A percentile compares a stretch with the other conserved stretches of the same genome.
These are phyloP conservation scores for Eimeria necatrix DNA, from an alignment of 169 alveolate species.

Conservation along the genomic window DNA sequence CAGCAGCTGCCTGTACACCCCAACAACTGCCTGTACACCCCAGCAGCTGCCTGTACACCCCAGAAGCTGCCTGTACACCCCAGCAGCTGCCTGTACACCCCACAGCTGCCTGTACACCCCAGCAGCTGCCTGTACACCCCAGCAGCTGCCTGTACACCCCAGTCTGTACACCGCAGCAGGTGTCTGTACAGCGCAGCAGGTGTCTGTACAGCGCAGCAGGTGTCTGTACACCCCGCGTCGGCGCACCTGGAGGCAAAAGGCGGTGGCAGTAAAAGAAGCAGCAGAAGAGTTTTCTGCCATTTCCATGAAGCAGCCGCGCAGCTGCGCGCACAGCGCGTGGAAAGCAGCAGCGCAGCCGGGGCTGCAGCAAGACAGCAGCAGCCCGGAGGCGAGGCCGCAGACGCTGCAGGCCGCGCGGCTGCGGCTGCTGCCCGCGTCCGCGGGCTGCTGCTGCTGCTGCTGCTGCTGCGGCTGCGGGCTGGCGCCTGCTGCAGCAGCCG, in stretches of 20 bases:
- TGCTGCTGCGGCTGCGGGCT: slow-evolving; percentile 1
- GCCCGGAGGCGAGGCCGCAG: slow-evolving; percentile 77
- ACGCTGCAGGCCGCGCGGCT: not conserved
- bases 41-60: too few species aligned
- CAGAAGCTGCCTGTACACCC: too few species aligned
- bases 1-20: too few species aligned
- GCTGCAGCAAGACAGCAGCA: slow-evolving; percentile 60
- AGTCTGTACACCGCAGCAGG: not conserved
- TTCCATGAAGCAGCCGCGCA: slow-evolving; percentile 80
- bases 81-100: too few species aligned
- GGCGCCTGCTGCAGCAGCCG: not conserved
- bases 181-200: too few species aligned
- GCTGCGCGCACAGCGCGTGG: slow-evolving; percentile 82
- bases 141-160: not conserved
- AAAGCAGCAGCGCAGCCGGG: slow-evolving; percentile 44
- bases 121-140: too few species aligned
- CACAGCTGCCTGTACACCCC: too few species aligned
- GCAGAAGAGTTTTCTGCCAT: slow-evolving; percentile 73
- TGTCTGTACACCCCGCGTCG: not conserved
- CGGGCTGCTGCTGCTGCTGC: slow-evolving; percentile 45
- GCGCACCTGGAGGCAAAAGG: slow-evolving; percentile 74
- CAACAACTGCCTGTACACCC: too few species aligned
- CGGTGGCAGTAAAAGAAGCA: slow-evolving; percentile 56
- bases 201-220: not conserved
- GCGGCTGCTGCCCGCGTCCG: not conserved